Conservation (phyloP, 306 rosid genomes). For the Sicyos edulis region DNA sequence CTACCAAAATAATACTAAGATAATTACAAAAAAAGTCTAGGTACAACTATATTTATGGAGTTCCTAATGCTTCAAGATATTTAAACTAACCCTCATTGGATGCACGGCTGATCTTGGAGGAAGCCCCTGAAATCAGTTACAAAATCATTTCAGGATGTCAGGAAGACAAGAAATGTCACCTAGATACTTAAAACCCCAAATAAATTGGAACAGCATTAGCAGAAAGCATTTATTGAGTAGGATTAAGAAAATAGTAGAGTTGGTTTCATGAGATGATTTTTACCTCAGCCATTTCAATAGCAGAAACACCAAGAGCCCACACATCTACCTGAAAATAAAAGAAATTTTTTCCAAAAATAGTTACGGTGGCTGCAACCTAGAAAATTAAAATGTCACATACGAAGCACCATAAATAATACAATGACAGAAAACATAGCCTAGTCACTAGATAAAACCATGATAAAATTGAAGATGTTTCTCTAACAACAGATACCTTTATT, state of each 20-base stretch:
- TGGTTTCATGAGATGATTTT: slow-evolving; percentile 3
- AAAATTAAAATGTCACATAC: slow-evolving; percentile 9
- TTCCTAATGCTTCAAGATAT: not conserved
- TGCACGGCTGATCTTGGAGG: slow-evolving; percentile 97
- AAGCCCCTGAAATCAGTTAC: slow-evolving; percentile 63
- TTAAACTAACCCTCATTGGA: slow-evolving; percentile 88
- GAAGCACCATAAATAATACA: not conserved
- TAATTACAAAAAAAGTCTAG: too few species aligned
- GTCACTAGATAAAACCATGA: not conserved
- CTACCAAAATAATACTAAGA: too few species aligned
- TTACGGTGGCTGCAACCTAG: slow-evolving; percentile 8
- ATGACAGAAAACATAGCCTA: not conserved
- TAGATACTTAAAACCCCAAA: not conserved
- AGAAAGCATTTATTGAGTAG: not conserved
- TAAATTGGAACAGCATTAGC: not conserved
- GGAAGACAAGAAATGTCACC: slow-evolving; percentile 22
- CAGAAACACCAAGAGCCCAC: slow-evolving; percentile 99
- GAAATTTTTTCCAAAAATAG: slow-evolving; percentile 10
- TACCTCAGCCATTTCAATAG: slow-evolving; percentile 99
- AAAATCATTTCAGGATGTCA: slow-evolving; percentile 14
- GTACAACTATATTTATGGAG: not conserved
- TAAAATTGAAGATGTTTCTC: not conserved
- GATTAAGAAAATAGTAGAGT: not conserved
- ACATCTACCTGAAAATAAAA: slow-evolving; percentile 76
- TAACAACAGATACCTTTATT: not conserved